These are phyloP conservation scores for Pseudotsuga menziesii DNA, from an alignment of 75 land plant species.

Conservation along the genomic window DNA sequence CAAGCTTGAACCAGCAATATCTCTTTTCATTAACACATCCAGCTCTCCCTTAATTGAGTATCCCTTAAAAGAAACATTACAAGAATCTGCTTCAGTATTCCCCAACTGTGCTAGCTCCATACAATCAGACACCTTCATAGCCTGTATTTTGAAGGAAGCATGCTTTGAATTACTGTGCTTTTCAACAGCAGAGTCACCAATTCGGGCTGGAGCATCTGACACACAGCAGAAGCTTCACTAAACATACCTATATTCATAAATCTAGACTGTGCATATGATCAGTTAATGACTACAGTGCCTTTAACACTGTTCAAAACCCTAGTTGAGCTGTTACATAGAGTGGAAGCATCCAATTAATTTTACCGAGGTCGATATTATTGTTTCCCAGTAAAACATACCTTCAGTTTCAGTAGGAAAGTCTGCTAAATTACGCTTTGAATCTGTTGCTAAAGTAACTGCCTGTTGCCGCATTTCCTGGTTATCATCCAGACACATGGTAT, in stretches of 20 bases:
- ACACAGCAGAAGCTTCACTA: constrained; percentile 3
- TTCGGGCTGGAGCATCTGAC: constrained; percentile 3
- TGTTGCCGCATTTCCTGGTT: not conserved
- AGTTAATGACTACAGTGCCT: not conserved
- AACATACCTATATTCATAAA: constrained; percentile 6
- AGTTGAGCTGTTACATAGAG: not conserved
- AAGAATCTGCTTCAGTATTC: not conserved
- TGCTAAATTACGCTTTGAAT: not conserved
- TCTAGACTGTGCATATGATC: not conserved
- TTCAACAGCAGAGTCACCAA: constrained; percentile 10
- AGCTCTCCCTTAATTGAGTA: not conserved
- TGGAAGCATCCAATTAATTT: not conserved
- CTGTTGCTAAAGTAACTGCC: not conserved
- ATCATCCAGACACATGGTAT: not conserved
- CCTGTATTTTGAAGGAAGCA: constrained; percentile 6
- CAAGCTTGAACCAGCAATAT: constrained; percentile 1
- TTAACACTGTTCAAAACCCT: not conserved
- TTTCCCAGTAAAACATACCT: not conserved
- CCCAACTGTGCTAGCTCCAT: not conserved
- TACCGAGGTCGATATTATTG: not conserved
- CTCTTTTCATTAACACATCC: not conserved
- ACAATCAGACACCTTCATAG: not conserved
- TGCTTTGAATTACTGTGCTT: constrained; percentile 11
- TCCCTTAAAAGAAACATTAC: not conserved
- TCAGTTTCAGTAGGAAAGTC: not conserved